These are phyloP conservation scores for Sphenostylis stenocarpa DNA, from an alignment of 306 rosid genomes.

Conservation along the genomic window DNA sequence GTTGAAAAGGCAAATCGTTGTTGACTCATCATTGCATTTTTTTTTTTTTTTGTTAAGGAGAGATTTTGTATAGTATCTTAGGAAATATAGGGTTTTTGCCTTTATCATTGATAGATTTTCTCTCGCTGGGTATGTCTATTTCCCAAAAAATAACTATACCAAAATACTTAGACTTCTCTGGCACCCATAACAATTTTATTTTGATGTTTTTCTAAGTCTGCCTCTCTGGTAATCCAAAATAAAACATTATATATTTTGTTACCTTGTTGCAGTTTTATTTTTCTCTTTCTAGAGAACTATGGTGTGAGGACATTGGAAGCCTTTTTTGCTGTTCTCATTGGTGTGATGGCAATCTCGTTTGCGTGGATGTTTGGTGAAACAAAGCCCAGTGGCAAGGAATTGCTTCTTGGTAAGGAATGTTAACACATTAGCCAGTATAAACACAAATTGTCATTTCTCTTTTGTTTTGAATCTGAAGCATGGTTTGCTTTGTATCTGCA, in stretches of 20 bases:
- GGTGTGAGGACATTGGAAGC: constrained; percentile 94
- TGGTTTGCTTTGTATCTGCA: constrained; percentile 29
- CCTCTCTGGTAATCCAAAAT: not conserved
- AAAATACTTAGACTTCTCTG: not conserved
- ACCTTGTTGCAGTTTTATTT: constrained; percentile 66
- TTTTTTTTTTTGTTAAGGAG: not conserved
- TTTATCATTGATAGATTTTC: not conserved
- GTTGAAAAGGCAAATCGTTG: not conserved
- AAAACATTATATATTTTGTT: constrained; percentile 8
- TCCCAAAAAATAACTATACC: not conserved
- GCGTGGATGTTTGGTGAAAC: constrained; percentile 98
- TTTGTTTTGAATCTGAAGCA: constrained; percentile 30
- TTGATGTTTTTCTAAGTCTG: not conserved
- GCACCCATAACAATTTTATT: not conserved
- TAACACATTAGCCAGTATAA: not conserved
- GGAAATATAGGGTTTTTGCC: not conserved
- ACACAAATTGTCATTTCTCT: not conserved
- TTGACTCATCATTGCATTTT: not conserved
- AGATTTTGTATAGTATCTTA: not conserved
- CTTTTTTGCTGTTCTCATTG: constrained; percentile 86
- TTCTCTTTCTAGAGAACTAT: constrained; percentile 88
- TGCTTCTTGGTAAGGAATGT: constrained; percentile 63
- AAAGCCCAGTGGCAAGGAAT: constrained; percentile 76
- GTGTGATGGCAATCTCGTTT: constrained; percentile 75
- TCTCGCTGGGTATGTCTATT: not conserved